Conservation (phyloP, 768 basidiomycete species). For the Amanita pallidorosea region DNA sequence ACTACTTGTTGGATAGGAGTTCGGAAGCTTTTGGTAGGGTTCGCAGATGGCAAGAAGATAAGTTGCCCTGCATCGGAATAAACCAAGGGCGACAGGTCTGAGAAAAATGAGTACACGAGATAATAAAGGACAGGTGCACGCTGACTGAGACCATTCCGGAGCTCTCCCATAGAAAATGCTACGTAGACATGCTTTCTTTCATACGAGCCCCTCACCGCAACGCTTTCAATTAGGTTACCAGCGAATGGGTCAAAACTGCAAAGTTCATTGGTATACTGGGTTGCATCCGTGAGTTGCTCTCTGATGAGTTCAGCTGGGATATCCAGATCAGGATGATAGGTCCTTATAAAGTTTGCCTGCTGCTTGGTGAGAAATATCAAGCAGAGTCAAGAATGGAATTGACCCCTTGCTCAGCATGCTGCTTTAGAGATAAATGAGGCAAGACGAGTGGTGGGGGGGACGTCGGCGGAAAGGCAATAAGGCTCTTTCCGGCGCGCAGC, state of each 20-base stretch:
- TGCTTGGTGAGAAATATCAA: not conserved
- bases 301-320: slow-evolving; percentile 59
- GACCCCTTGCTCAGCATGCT: slow-evolving; percentile 61
- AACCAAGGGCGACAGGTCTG: slow-evolving; percentile 42
- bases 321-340: slow-evolving; percentile 62
- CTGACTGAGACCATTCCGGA: slow-evolving; percentile 51
- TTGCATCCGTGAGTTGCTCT: slow-evolving; percentile 40
- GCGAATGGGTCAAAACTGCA: slow-evolving; percentile 43
- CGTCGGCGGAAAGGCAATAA: slow-evolving; percentile 50
- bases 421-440: slow-evolving; percentile 23
- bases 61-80: slow-evolving; percentile 15
- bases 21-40: slow-evolving; percentile 35
- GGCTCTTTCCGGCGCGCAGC: slow-evolving; percentile 17
- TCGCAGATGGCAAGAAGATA: slow-evolving; percentile 28
- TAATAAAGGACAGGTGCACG: not conserved
- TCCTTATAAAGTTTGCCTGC: slow-evolving; percentile 65
- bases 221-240: slow-evolving; percentile 41
- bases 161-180: slow-evolving; percentile 58
- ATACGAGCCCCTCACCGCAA: slow-evolving; percentile 17
- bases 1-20: slow-evolving; percentile 64
- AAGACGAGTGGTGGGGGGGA: slow-evolving; percentile 23
- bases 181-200: slow-evolving; percentile 20
- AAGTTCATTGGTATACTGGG: slow-evolving; percentile 20
- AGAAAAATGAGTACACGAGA: not conserved
- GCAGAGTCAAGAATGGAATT: slow-evolving; percentile 10